These are phyloP conservation scores for Durio zibethinus DNA, from an alignment of 345 rosid species.

Conservation along the genomic window DNA sequence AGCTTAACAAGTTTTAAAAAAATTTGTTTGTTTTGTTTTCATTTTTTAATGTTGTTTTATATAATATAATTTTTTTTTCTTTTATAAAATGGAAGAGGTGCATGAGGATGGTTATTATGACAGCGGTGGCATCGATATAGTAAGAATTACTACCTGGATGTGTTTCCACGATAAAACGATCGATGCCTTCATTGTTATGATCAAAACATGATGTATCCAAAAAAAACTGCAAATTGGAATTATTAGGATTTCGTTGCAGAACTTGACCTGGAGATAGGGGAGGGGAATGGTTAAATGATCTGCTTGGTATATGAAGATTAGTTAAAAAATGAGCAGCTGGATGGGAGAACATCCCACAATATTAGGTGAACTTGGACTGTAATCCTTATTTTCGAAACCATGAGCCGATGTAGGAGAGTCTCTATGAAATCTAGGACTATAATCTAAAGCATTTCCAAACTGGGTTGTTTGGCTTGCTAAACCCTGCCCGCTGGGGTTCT, in stretches of 20 bases:
- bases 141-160: constrained; percentile 27
- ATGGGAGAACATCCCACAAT: constrained; percentile 26
- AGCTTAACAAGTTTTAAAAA: too few relatives aligned
- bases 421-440: constrained; percentile 38
- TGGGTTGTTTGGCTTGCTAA: constrained; percentile 45
- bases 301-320: constrained; percentile 28
- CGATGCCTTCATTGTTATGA: constrained; percentile 22
- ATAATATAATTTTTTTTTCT: too few relatives aligned
- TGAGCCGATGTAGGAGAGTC: constrained; percentile 47
- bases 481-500: constrained; percentile 44
- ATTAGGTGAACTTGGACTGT: constrained; percentile 34
- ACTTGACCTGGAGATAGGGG: constrained; percentile 44
- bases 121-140: constrained; percentile 29
- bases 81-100: constrained; percentile 31
- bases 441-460: constrained; percentile 46
- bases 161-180: constrained; percentile 23
- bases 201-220: constrained; percentile 20
- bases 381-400: constrained; percentile 46
- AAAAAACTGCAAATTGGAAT: constrained; percentile 17
- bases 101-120: constrained; percentile 33
- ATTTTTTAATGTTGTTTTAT: too few relatives aligned
- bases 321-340: constrained; percentile 34
- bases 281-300: constrained; percentile 36
- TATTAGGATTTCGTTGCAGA: constrained; percentile 31
- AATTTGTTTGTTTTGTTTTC: too few relatives aligned